phyloP scores from a whole-genome alignment of 768 basidiomycete species.

The Symmetrospora coprosmae region DNA sequence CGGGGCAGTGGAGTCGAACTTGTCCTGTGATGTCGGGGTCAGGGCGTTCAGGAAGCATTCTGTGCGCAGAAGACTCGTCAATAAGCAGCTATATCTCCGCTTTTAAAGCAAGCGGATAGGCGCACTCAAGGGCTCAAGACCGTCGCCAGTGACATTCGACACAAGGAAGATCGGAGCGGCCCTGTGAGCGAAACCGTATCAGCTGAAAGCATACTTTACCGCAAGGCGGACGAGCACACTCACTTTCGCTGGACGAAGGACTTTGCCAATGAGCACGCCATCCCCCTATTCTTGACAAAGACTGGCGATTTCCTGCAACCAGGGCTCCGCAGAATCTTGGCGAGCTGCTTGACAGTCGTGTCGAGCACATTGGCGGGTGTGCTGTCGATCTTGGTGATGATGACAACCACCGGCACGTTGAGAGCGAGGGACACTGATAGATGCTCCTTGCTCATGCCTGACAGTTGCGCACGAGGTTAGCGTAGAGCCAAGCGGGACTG shows the following conservation, averaged over 20 bases:
- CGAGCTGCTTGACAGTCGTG: constrained; percentile 83
- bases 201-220: background rate
- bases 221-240: background rate
- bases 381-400: constrained; percentile 97
- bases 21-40: constrained; percentile 10
- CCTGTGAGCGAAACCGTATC: background rate
- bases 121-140: constrained; percentile 18
- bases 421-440: constrained; percentile 84
- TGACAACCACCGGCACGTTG: constrained; percentile 81
- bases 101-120: background rate
- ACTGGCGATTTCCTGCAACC: constrained; percentile 52
- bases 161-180: constrained; percentile 21
- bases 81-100: background rate
- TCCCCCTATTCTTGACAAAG: constrained; percentile 58
- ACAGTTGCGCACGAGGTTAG: constrained; percentile 40
- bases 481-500: background rate
- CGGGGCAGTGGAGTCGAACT: constrained; percentile 27
- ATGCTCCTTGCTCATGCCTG: constrained; percentile 69
- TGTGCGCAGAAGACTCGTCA: no score
- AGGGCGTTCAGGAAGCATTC: constrained; percentile 21
- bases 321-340: constrained; percentile 79
- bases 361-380: constrained; percentile 78
- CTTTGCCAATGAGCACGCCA: constrained; percentile 61
- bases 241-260: constrained; percentile 49
- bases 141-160: constrained; percentile 39